Evolutionary conservation across 495 filamentous ascomycete species (phyloP), one percentile per base, ranked within the genome.

Genomic region (Neurospora pannonica): DNA sequence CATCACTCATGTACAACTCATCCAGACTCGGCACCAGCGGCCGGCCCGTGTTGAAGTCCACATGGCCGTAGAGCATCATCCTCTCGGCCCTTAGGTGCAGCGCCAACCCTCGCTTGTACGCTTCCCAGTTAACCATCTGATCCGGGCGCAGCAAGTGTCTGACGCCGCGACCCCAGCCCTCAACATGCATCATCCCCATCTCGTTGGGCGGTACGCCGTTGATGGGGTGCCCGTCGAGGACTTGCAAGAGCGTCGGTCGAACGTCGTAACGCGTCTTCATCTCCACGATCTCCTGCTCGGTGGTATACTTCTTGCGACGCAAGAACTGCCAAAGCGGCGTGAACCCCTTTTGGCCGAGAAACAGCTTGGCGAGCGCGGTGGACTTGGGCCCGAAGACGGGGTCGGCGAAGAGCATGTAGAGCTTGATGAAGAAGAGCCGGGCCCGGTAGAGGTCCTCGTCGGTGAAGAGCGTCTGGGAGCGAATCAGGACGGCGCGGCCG

Each of bases 311-410:
- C 39, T 82, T 81, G 0, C 85, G 78, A 37, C 82, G 82, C 19
- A 93, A 80, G 5, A 88, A 77, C 3, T 84, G 75, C 77, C 84
- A 85, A 21, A 92, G 83, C 10, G 83, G 74, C 0, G 79, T 82
- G 19, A 92, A 76, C 36, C 81, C 79, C n/a, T 83, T 81, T 77
- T 92, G 90, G n/a, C 86, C 87, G 43, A 92, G 77, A 72, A 92
- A 83, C 73, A 93, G 76, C 31, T 85, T 80, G 34, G 87, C 81
- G 46, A 92, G 76, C 4, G 72, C 78, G 7, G 77, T 80, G 15
- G 81, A 78, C 39, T 79, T 79, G 17, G 80, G 80, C 9, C 83
- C 85, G 40, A 78, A 82, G 17, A 84, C 72, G 1, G 88, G 88
- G 76, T 88, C 82, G 39, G 84, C 86, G 81, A 91, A 87, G 48